Evolutionary conservation across 345 rosid genomes (phyloP).

Genomic region (Syzygium aqueum): DNA sequence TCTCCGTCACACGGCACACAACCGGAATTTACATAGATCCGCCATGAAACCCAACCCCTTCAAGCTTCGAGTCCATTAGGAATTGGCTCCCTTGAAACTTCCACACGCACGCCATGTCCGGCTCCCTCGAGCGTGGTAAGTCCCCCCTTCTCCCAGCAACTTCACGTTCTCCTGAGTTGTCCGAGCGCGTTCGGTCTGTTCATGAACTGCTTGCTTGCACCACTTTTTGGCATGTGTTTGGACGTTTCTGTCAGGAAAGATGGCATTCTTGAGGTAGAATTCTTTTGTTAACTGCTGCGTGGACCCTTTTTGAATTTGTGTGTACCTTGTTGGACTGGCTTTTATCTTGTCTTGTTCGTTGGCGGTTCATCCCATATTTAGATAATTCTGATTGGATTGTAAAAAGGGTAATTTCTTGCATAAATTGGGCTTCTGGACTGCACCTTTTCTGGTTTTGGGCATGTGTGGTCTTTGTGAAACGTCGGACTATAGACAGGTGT

Average conservation of each 20-base stretch:
- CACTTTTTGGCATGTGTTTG: background rate
- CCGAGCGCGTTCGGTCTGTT: background rate
- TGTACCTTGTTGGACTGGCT: background rate
- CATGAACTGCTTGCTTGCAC: background rate
- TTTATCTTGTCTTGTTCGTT: background rate
- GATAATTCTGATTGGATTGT: background rate
- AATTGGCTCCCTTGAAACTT: background rate
- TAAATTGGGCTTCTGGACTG: background rate
- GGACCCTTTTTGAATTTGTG: background rate
- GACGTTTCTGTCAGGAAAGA: background rate
- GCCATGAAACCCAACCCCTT: background rate
- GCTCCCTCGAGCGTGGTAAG: background rate
- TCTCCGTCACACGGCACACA: background rate
- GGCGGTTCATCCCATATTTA: background rate
- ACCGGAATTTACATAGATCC: background rate
- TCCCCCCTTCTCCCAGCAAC: background rate
- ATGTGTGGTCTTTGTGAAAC: background rate
- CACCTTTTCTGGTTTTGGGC: background rate
- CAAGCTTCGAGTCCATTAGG: background rate
- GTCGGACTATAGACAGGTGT: background rate
- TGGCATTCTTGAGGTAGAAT: background rate
- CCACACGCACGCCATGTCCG: background rate
- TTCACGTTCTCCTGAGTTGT: background rate
- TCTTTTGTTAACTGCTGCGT: background rate
- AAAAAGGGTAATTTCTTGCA: background rate